A percentile compares a stretch with the other conserved stretches of the same genome.
These are phyloP conservation scores for Candolleomyces eurysporus DNA, from an alignment of 768 basidiomycete genomes.

Conservation along the genomic window DNA sequence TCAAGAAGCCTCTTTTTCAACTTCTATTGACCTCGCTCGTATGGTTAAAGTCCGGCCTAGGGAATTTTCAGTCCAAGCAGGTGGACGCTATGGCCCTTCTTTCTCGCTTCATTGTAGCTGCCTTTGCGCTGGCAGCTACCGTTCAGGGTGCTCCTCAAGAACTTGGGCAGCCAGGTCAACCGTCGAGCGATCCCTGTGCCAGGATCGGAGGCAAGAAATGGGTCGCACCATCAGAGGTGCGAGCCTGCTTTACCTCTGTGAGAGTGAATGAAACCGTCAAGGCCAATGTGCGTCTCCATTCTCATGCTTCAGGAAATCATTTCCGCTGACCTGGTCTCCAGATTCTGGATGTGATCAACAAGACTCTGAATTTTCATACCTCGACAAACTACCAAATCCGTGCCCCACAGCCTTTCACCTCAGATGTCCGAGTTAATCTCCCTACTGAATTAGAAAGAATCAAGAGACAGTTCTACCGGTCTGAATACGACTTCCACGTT, in stretches of 20 bases:
- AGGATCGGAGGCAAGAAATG: constrained; percentile 55
- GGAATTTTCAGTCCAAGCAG: not conserved
- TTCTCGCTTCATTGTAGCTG: not conserved
- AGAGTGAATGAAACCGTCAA: constrained; percentile 46
- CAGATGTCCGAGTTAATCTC: constrained; percentile 58
- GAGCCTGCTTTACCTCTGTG: constrained; percentile 53
- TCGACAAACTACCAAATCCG: constrained; percentile 58
- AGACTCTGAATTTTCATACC: constrained; percentile 61
- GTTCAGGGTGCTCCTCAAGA: not conserved
- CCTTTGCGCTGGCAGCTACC: not conserved
- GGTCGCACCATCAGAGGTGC: constrained; percentile 50
- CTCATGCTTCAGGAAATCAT: not conserved
- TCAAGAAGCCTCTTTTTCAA: not conserved
- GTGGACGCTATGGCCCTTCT: constrained; percentile 2
- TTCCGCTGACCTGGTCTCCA: constrained; percentile 16
- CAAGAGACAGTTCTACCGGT: constrained; percentile 38
- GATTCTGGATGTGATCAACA: constrained; percentile 61
- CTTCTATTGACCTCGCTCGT: not conserved
- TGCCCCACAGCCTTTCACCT: constrained; percentile 51
- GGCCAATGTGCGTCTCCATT: constrained; percentile 42
- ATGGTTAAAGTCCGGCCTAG: not conserved
- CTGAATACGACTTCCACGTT: constrained; percentile 56
- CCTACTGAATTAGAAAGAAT: constrained; percentile 51
- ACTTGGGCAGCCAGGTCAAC: not conserved
- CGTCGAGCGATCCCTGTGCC: constrained; percentile 47